phyloP scores from a whole-genome alignment of 495 filamentous ascomycete species.

The Lepraria neglecta region DNA sequence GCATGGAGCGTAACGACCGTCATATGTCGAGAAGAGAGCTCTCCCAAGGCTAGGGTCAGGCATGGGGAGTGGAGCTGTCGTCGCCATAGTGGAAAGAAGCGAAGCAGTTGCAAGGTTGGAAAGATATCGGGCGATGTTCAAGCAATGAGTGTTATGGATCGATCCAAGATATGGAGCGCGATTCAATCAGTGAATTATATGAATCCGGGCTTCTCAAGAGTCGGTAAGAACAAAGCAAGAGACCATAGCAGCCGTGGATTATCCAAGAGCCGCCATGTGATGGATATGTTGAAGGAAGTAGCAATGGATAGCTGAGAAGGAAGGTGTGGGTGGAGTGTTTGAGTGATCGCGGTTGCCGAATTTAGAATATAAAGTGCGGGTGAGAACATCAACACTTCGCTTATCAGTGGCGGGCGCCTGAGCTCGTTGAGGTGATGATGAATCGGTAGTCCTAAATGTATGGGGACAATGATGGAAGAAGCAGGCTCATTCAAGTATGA shows the following conservation, averaged over 20 bases:
- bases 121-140: conserved; percentile 14
- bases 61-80: neutral
- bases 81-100: too few species aligned
- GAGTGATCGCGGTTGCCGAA: conserved; percentile 2
- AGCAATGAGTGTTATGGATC: too few species aligned
- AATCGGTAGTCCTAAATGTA: neutral
- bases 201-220: neutral
- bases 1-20: conserved; percentile 18
- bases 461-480: neutral
- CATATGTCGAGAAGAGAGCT: conserved; percentile 33
- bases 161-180: neutral
- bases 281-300: neutral
- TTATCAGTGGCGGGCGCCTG: neutral
- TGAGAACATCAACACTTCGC: neutral
- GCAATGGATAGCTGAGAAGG: neutral
- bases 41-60: conserved; percentile 11
- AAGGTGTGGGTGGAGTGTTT: neutral
- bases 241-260: neutral
- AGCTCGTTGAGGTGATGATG: neutral
- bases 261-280: neutral
- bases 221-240: conserved; percentile 9
- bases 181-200: neutral
- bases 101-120: conserved; percentile 15
- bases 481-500: neutral
- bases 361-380: neutral